Evolutionary conservation across 2,329 filamentous ascomycete genomes (phyloP).

Genomic region (Whalleya microplaca): DNA sequence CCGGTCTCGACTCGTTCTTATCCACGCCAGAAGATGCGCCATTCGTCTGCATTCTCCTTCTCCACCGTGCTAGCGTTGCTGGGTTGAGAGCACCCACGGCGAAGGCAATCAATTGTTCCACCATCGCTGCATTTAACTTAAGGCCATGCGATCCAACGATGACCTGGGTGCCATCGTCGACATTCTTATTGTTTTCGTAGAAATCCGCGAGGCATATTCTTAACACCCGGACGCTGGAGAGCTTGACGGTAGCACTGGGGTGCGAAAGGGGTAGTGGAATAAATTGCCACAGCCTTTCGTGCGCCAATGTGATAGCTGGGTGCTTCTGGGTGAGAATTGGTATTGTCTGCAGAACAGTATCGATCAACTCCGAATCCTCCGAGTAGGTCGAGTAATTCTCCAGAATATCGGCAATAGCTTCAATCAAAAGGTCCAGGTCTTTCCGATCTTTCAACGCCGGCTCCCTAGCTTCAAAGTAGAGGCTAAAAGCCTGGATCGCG

Average conservation of each 20-base stretch:
- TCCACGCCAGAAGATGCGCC: conserved; percentile 10
- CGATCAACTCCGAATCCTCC: conserved; percentile 71
- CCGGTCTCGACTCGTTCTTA: conserved; percentile 1
- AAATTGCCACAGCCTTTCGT: conserved; percentile 70
- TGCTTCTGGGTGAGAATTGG: conserved; percentile 69
- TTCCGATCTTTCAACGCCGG: conserved; percentile 63
- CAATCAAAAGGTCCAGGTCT: conserved; percentile 67
- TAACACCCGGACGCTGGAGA: conserved; percentile 73
- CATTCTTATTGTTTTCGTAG: conserved; percentile 62
- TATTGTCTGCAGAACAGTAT: conserved; percentile 72
- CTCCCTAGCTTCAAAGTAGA: conserved; percentile 76
- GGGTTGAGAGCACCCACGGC: conserved; percentile 39
- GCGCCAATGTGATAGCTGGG: conserved; percentile 66
- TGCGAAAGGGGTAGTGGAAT: conserved; percentile 73
- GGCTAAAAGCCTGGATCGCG: conserved; percentile 78
- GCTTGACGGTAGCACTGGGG: conserved; percentile 73
- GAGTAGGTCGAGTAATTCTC: conserved; percentile 56
- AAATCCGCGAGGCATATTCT: conserved; percentile 82
- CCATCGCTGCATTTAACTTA: conserved; percentile 64
- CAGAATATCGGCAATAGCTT: conserved; percentile 57
- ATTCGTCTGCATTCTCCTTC: conserved; percentile 31
- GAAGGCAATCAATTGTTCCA: conserved; percentile 58
- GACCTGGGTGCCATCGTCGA: conserved; percentile 59
- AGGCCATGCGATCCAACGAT: conserved; percentile 74
- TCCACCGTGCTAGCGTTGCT: conserved; percentile 42